Conservation (phyloP, 2,329 filamentous ascomycete species). For the Colletotrichum sp. region DNA sequence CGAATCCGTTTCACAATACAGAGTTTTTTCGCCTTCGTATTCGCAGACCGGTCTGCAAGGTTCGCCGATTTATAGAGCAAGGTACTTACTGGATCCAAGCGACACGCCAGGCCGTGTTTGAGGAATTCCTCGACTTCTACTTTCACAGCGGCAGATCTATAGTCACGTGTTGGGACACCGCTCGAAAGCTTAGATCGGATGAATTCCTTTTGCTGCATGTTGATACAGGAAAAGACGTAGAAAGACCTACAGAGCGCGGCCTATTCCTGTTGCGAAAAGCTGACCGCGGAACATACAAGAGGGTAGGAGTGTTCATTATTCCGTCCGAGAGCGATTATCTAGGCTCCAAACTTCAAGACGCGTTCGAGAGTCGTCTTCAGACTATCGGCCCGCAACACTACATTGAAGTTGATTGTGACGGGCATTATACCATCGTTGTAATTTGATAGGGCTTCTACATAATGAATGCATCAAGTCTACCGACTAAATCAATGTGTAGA, state of each 20-base stretch:
- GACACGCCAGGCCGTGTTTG: not conserved
- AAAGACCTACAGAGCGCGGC: not conserved
- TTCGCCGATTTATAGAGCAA: not conserved
- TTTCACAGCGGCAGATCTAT: not conserved
- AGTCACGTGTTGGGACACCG: not conserved
- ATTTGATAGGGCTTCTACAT: no score
- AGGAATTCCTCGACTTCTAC: not conserved
- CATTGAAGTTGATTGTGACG: not conserved
- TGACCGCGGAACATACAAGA: not conserved
- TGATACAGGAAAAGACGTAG: not conserved
- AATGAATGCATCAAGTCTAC: no score
- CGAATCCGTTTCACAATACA: not conserved
- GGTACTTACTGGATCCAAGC: not conserved
- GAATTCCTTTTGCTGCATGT: not conserved
- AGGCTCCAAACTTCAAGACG: not conserved
- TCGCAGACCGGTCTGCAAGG: not conserved
- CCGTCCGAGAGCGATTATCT: not conserved
- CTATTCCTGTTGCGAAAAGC: not conserved
- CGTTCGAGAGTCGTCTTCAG: not conserved
- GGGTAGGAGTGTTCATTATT: not conserved
- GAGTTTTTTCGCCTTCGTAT: not conserved
- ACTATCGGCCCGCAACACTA: not conserved
- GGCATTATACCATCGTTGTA: not conserved
- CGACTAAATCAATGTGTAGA: no score
- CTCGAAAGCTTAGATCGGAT: not conserved